phyloP scores from a whole-genome alignment of 768 basidiomycete species.

The Lanmaoa rubissima region DNA sequence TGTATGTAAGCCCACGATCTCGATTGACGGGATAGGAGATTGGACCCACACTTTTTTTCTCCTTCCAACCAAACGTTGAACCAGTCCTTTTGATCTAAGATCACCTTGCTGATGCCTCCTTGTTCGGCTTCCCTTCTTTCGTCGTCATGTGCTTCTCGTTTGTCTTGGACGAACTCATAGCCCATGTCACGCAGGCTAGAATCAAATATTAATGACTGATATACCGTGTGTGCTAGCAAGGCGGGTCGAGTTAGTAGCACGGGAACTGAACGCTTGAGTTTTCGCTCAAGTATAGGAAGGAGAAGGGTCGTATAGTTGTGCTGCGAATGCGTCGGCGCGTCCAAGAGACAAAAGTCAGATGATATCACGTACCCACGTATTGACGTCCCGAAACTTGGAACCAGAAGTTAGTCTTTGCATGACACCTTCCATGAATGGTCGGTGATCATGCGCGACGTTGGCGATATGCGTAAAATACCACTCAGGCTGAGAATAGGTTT shows the following conservation, averaged over 20 bases:
- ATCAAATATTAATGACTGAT: conserved; percentile 89
- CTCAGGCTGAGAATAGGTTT: conserved; percentile 64
- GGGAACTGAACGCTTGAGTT: conserved; percentile 74
- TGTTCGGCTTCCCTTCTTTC: conserved; percentile 40
- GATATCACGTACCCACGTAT: conserved; percentile 65
- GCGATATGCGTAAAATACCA: conserved; percentile 95
- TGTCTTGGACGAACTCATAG: conserved; percentile 48
- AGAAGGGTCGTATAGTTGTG: conserved; percentile 81
- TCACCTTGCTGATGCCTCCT: conserved; percentile 78
- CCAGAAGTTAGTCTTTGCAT: conserved; percentile 67
- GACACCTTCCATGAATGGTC: conserved; percentile 70
- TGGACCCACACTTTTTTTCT: conserved; percentile 77
- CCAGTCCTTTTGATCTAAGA: conserved; percentile 85
- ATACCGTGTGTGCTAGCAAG: conserved; percentile 91
- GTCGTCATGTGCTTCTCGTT: conserved; percentile 1
- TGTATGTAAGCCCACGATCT: background rate
- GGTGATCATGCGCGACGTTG: conserved; percentile 84
- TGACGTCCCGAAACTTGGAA: conserved; percentile 61
- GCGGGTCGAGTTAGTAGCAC: conserved; percentile 73
- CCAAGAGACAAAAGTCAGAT: background rate
- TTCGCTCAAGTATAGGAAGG: conserved; percentile 71
- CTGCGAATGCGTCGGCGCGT: conserved; percentile 39
- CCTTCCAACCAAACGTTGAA: conserved; percentile 88
- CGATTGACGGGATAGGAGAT: background rate
- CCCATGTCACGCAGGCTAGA: conserved; percentile 70